Base-by-base conservation (phyloP, 306 rosid species). In the Urtica urens region DNA sequence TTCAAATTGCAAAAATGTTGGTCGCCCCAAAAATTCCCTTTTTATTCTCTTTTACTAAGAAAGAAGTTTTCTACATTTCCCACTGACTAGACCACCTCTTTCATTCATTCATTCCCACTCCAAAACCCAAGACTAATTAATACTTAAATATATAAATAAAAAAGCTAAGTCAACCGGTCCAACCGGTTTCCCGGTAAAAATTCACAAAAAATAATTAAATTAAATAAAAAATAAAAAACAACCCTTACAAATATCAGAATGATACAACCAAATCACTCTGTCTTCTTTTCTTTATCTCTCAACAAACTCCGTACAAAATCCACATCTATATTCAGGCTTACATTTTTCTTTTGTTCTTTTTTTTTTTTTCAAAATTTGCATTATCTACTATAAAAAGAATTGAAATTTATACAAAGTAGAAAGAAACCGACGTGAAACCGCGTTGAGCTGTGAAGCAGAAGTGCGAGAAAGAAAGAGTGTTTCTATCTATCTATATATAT, bases 341-440 rank as follows among this genome's bases (percentile, higher is more conserved):
- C 49, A 50, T 10, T 40, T 41, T 49, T 34, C 24, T 37, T 10
- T 26, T 7, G n/a, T 7, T 18, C 9, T 45, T 34, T 46, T 30
- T 3, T 21, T 6, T 8, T 14, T 13, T 27, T 8, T 42, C 22
- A 23, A 38, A 19, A 41, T 26, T 38, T 50, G 11, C 0, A 20
- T 46, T 46, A 24, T 7, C 22, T 27, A n/a, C 26, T 46, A 19
- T 5, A 0, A 35, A 35, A 13, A 35, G 16, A 3, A 4, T 24
- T 2, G n/a, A 35, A 14, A 18, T 13, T 5, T 14, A 27, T 3
- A 56, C 33, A 15, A 27, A 44, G 22, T 34, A 48, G 47, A 55
- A 49, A 68, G 51, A 56, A 73, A 65, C 70, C 84, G 78, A 28
- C 46, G 78, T 24, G 44, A 60, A 73, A 76, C 16, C 88, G 88